Base-by-base conservation (phyloP, 2,329 filamentous ascomycete species). In the Epichloe amarillans region DNA sequence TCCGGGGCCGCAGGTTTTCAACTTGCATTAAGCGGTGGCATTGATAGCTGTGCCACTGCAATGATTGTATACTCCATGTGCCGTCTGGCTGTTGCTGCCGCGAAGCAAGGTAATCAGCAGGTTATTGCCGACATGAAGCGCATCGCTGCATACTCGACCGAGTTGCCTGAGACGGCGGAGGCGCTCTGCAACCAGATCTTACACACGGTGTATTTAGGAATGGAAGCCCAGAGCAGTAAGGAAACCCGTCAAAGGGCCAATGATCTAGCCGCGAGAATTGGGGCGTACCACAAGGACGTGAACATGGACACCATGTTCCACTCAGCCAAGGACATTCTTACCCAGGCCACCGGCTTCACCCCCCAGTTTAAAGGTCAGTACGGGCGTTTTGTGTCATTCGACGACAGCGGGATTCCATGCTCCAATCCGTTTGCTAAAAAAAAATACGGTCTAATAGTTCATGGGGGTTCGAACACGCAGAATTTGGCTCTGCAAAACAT, bases 221-320 rank as follows among this genome's bases (percentile, higher is more conserved):
- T 82, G 60, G 69, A 73, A 56, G 79, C 14, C 21, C 48, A 84
- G 41, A 82, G 77, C 47, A 80, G 76, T 23, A 67, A 70, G 41
- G 83, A 88, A 55, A 89, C 86, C 0, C 70, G 86, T 10, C 70
- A 74, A 45, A 72, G 87, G 30, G 83, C 87, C 1, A 76, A 77
- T 59, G 71, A 76, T 0, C 72, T 91, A 0, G 64, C 75, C 4
- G 60, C 70, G 4, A 72, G 70, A 4, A 88, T 91, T 49, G 86
- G 86, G 3, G 72, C 77, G 15, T 82, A 88, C 59, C 88, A 93
- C 61, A 72, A 79, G 4, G 77, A 90, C 60, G 70, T 88, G 43
- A 79, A 88, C 59, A 88, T 91, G 51, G 87, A 91, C 60, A 26
- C 15, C 35, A 33, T 50, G 10, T 50, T 50, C 19, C 33, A 76